Evolutionary conservation across 108 stramenopile species (phyloP).

Genomic region (Cyclotella choctawhatcheeana): DNA sequence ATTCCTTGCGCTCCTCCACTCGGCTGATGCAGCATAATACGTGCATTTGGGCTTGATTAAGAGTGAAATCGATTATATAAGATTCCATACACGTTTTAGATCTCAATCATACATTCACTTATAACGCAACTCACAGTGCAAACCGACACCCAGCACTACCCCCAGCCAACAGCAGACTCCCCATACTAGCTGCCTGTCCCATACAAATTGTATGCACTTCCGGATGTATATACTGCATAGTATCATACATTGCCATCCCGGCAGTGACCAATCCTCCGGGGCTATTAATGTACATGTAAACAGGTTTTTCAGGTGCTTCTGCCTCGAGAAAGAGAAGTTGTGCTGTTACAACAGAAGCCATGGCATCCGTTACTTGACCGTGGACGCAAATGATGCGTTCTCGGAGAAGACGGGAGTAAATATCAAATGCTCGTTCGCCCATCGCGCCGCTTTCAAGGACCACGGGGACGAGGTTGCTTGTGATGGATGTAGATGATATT

Average conservation of each 20-base stretch:
- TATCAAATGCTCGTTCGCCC: constrained; percentile 95
- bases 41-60: constrained; percentile 74
- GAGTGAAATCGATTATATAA: background rate
- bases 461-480: constrained; percentile 43
- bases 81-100: too few relatives aligned
- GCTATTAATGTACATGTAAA: constrained; percentile 95
- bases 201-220: constrained; percentile 95
- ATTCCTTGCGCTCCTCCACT: constrained; percentile 94
- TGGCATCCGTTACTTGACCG: constrained; percentile 91
- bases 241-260: constrained; percentile 96
- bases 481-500: constrained; percentile 28
- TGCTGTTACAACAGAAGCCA: constrained; percentile 92
- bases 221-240: constrained; percentile 96
- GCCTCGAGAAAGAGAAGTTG: constrained; percentile 95
- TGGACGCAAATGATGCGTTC: constrained; percentile 96
- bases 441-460: constrained; percentile 49
- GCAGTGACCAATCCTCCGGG: constrained; percentile 95
- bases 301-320: constrained; percentile 84
- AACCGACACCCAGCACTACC: constrained; percentile 78
- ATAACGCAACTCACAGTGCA: constrained; percentile 68
- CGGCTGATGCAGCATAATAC: constrained; percentile 97
- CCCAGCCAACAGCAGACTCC: constrained; percentile 87
- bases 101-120: too few relatives aligned
- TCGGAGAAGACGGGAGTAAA: constrained; percentile 93
- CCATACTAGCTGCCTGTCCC: constrained; percentile 98